Evolutionary conservation across 2,329 filamentous ascomycete species (phyloP).

Genomic region (Helminthosporium solani): DNA sequence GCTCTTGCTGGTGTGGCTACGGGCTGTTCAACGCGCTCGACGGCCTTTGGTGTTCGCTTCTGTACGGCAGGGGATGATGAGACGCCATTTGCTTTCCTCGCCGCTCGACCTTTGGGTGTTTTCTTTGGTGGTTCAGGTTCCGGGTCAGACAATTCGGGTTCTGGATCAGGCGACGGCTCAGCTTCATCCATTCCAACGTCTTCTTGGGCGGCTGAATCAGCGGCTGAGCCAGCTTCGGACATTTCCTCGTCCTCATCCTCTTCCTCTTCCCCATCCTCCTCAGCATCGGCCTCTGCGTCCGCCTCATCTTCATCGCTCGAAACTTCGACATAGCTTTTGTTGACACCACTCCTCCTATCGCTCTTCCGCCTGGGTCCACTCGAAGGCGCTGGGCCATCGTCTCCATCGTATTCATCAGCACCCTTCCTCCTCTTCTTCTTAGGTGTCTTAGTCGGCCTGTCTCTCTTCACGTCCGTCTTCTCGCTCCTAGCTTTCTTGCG

Average conservation of each 20-base stretch:
- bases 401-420: conserved; percentile 37
- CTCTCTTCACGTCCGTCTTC: conserved; percentile 35
- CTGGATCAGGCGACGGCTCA: conserved; percentile 10
- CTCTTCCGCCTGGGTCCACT: conserved; percentile 49
- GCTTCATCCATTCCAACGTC: conserved; percentile 21
- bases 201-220: conserved; percentile 11
- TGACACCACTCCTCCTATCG: conserved; percentile 35
- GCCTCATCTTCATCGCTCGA: conserved; percentile 47
- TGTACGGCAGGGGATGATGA: conserved; percentile 15
- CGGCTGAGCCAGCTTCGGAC: conserved; percentile 17
- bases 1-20: not conserved
- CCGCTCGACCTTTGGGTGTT: conserved; percentile 13
- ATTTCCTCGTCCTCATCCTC: conserved; percentile 18
- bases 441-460: conserved; percentile 40
- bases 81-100: conserved; percentile 19
- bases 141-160: conserved; percentile 8
- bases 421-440: conserved; percentile 29
- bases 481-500: conserved; percentile 39
- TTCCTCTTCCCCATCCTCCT: conserved; percentile 10
- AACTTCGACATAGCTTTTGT: conserved; percentile 49
- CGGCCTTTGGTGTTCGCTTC: conserved; percentile 14
- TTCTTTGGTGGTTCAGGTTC: conserved; percentile 18
- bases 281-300: conserved; percentile 32
- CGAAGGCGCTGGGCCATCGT: conserved; percentile 27
- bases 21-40: not conserved